Base-by-base conservation (phyloP, 177 flowering plant species). In the Vitis hybrid region DNA sequence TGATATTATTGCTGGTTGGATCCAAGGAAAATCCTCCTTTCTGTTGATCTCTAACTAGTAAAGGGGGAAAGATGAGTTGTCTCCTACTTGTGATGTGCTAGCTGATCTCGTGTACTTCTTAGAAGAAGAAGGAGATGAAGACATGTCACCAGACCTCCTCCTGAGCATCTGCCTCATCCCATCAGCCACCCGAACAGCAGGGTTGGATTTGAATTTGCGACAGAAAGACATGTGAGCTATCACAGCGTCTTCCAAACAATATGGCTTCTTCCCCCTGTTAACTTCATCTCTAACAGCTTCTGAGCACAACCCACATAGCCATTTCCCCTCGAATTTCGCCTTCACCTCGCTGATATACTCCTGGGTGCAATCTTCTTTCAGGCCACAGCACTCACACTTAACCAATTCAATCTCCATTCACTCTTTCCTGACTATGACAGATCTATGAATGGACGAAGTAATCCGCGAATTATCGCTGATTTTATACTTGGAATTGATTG, bases 291-390 rank as follows among this genome's bases (percentile, higher is more conserved):
- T 81, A 0, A 95, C 98, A 1, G 99, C 98, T 69, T 89, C 94
- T 14, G 98, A 90, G 76, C 99, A 95, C 70, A 95, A 73, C 51
- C 99, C 98, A 76, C 99, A 95, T 10, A 95, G 82, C 97, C 97
- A 95, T 81, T 91, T 91, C 32, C 92, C 99, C 1, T 84, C 86
- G 59, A 95, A 95, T 54, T 87, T 89, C 6, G 84, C 78, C 76
- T 84, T 89, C 66, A 95, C 93, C 52, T 80, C 80, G 30, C 70
- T 78, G 10, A 95, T 95, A 78, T 95, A 95, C 11, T 91, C 91
- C 68, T 84, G 87, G 20, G 99, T 94, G 79, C 99, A 94, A 46
- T 94, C 99, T 61, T 94, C 99, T 68, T 86, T 88, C 76, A 94
- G 65, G 7, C 94, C 99, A 75, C 99, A 94, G 53, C 99, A 94